phyloP scores from a whole-genome alignment of 495 filamentous ascomycete species.

The Penicillium angulare region DNA sequence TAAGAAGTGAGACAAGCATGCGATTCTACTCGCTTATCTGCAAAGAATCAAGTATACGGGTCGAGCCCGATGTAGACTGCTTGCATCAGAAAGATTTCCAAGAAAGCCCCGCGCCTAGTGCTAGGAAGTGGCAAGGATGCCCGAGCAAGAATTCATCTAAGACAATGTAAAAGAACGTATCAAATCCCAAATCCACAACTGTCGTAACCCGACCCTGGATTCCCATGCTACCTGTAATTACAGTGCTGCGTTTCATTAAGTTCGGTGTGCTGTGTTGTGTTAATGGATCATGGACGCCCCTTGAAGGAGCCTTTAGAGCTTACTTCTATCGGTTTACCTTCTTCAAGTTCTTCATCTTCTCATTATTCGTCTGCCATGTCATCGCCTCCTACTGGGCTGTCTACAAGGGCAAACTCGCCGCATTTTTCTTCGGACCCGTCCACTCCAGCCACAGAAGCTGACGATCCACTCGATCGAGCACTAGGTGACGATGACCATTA shows the following conservation, averaged over 20 bases:
- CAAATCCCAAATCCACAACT: neutral
- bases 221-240: too few species aligned
- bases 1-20: neutral
- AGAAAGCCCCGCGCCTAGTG: neutral
- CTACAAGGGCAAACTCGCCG: neutral
- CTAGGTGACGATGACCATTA: neutral
- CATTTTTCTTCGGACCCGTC: constrained; percentile 1
- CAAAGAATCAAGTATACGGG: too few species aligned
- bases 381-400: neutral
- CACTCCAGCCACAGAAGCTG: neutral
- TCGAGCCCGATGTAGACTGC: neutral
- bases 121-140: neutral
- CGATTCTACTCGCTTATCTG: neutral
- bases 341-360: neutral
- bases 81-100: neutral
- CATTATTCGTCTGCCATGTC: neutral
- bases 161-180: neutral
- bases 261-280: too few species aligned
- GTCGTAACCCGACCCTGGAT: too few species aligned
- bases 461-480: neutral
- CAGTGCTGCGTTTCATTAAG: too few species aligned
- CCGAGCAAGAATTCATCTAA: neutral
- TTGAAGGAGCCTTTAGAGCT: neutral
- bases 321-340: neutral
- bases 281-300: constrained; percentile 1